These are phyloP conservation scores for Symbiodinium pilosum DNA, from an alignment of 73 alveolate genomes.

Conservation along the genomic window DNA sequence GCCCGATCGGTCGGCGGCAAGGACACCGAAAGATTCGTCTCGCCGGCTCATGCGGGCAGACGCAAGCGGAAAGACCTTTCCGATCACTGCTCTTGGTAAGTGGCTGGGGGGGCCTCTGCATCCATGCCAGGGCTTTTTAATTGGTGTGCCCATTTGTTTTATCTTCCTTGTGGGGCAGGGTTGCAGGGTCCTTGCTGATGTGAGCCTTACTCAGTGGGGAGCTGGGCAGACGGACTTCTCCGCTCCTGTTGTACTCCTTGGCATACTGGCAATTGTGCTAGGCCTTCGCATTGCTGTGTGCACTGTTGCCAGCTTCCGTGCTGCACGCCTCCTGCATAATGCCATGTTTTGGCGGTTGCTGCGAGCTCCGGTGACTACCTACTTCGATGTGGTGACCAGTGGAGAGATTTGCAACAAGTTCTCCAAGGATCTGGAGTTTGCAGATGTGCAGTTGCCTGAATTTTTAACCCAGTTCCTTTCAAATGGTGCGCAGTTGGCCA, in stretches of 20 bases:
- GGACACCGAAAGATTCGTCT: neutral
- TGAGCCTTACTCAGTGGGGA: conserved; percentile 32
- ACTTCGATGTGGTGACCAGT: conserved; percentile 35
- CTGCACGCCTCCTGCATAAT: conserved; percentile 46
- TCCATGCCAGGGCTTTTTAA: neutral
- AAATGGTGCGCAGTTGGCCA: conserved; percentile 12
- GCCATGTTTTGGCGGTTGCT: conserved; percentile 54
- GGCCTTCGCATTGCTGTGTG: neutral
- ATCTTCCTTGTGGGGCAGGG: conserved; percentile 12
- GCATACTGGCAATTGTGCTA: neutral
- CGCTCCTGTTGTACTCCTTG: neutral
- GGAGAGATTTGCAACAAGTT: conserved; percentile 74
- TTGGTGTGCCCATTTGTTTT: neutral
- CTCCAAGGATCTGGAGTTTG: conserved; percentile 44
- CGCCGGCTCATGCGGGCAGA: conserved; percentile 49
- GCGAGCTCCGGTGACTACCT: conserved; percentile 34
- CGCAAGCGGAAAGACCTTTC: neutral
- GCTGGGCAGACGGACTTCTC: conserved; percentile 26
- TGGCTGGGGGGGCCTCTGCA: conserved; percentile 1
- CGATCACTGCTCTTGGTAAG: conserved; percentile 38
- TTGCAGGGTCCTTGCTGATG: conserved; percentile 18
- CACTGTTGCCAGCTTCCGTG: neutral
- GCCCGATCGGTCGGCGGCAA: neutral
- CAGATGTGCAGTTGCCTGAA: conserved; percentile 31
- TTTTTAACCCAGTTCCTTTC: conserved; percentile 6